A percentile compares a stretch with the other conserved stretches of the same genome.
phyloP scores from a whole-genome alignment of 129 eudicot genomes.

The Centaurea solstitialis region DNA sequence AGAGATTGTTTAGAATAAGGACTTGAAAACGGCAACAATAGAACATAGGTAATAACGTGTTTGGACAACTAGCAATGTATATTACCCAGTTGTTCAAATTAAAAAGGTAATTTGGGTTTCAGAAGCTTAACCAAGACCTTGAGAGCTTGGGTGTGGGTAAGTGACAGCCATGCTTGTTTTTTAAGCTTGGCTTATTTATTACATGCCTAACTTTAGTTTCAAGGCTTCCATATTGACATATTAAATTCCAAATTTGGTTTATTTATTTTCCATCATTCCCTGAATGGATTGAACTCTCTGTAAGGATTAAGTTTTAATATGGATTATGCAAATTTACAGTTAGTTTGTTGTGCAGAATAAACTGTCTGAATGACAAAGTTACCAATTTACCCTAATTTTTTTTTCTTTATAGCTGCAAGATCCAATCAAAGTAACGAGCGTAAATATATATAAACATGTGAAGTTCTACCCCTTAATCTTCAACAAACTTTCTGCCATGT shows the following conservation, averaged over 20 bases:
- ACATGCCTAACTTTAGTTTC: background rate
- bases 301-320: too few relatives aligned
- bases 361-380: background rate
- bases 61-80: too few relatives aligned
- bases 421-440: conserved; percentile 4
- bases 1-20: background rate
- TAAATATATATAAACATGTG: conserved; percentile 44
- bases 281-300: too few relatives aligned
- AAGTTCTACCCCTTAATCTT: conserved; percentile 36
- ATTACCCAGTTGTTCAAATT: background rate
- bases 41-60: background rate
- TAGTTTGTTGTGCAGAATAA: background rate
- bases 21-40: background rate
- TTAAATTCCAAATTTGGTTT: too few relatives aligned
- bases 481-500: conserved; percentile 48
- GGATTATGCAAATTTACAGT: background rate
- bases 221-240: background rate
- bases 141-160: background rate
- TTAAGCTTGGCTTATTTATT: background rate
- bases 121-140: background rate
- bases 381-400: background rate
- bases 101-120: background rate
- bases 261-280: too few relatives aligned
- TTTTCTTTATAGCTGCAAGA: conserved; percentile 1
- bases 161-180: background rate